Conservation (phyloP, 2,329 filamentous ascomycete genomes). For the Fusarium siculi region DNA sequence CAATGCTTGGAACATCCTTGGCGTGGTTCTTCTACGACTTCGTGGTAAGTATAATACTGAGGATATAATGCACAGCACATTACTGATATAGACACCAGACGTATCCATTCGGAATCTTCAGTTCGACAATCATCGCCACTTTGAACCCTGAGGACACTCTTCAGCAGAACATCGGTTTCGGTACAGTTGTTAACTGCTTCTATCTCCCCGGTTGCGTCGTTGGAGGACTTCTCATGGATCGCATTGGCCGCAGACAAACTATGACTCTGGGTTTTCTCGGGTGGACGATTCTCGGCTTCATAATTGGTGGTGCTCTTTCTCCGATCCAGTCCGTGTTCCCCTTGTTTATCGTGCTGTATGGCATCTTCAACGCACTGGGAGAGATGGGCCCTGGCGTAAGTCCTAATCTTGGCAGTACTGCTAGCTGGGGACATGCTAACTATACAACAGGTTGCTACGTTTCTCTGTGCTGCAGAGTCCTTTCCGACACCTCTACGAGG, state of each 20-base stretch:
- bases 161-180: neutral
- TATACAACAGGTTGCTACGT: neutral
- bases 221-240: neutral
- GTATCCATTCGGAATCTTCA: neutral
- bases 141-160: neutral
- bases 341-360: neutral
- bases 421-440: neutral
- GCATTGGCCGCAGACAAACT: neutral
- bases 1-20: neutral
- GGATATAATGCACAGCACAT: too few relatives aligned
- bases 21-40: conserved; percentile 1
- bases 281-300: neutral
- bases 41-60: neutral
- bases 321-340: neutral
- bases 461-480: neutral
- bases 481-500: neutral
- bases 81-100: neutral
- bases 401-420: accelerated
- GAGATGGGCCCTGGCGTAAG: conserved; percentile 1
- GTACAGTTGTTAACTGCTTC: neutral
- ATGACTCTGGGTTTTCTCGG: neutral
- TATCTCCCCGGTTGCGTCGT: neutral
- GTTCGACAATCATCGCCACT: neutral
- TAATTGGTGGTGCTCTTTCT: neutral
- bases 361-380: neutral